Conservation (phyloP, 2,329 filamentous ascomycete genomes). For the Cladobotryum mycophilum region DNA sequence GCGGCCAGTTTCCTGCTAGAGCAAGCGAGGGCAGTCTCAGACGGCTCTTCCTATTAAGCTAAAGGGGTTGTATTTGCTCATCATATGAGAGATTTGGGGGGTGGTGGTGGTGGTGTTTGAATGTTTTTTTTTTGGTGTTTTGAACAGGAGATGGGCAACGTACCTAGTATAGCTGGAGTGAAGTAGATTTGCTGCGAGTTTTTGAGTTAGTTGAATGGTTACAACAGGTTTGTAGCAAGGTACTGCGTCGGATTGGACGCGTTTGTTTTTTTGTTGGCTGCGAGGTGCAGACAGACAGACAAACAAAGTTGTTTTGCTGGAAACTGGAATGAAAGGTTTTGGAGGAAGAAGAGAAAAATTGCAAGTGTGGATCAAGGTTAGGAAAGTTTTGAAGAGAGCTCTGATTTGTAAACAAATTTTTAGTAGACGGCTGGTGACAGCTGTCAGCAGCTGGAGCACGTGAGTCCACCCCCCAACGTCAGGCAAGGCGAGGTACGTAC, state of each 20-base stretch:
- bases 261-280: not conserved
- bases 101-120: not conserved
- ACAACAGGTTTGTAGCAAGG: not conserved
- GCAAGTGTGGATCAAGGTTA: not conserved
- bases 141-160: not conserved
- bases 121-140: not conserved
- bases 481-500: no score
- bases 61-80: slow-evolving; percentile 35
- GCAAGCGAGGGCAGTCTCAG: slow-evolving; percentile 31
- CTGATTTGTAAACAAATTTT: not conserved
- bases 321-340: not conserved
- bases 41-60: slow-evolving; percentile 41
- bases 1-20: slow-evolving; percentile 6
- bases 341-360: slow-evolving; percentile 4
- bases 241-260: no score
- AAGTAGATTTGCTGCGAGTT: no score
- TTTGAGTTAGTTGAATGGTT: not conserved
- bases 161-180: not conserved
- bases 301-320: not conserved
- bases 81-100: slow-evolving; percentile 28
- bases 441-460: not conserved
- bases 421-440: not conserved
- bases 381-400: not conserved
- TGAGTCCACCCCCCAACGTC: not conserved
- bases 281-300: not conserved